Conservation (phyloP, 1,139 yeast genomes). For the Pichia sp. region DNA sequence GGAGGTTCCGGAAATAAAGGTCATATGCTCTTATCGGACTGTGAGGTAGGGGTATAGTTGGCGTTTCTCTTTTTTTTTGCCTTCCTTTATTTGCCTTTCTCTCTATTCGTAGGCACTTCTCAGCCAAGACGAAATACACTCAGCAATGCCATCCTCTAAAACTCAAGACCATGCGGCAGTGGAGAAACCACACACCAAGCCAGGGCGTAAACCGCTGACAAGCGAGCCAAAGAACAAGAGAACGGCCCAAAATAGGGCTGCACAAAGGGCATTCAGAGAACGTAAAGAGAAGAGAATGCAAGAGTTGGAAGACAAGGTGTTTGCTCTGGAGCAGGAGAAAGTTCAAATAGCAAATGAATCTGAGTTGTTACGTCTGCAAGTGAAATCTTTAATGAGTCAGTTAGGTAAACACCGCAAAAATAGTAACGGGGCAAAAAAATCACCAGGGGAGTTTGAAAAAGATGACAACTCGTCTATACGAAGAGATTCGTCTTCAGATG, state of each 20-base stretch:
- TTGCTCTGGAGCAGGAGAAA: constrained; percentile 65
- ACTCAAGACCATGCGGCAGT: constrained; percentile 17
- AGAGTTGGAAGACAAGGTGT: constrained; percentile 79
- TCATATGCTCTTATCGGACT: neutral
- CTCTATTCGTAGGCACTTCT: too few species aligned
- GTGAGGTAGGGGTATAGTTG: neutral
- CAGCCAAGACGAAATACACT: neutral
- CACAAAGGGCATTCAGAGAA: constrained; percentile 94
- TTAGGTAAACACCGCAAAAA: constrained; percentile 31
- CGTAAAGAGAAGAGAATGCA: constrained; percentile 84
- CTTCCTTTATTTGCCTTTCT: neutral
- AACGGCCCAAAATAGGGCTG: constrained; percentile 96
- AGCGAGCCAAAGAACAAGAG: constrained; percentile 82
- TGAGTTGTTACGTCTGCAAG: constrained; percentile 71
- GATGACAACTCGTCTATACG: constrained; percentile 5
- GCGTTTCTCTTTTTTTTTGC: neutral
- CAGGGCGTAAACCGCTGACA: constrained; percentile 73
- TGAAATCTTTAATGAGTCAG: constrained; percentile 68
- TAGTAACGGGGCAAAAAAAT: constrained; percentile 17
- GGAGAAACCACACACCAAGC: constrained; percentile 33
- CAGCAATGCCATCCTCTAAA: constrained; percentile 11
- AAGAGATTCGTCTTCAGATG: constrained; percentile 7
- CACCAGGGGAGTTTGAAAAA: neutral
- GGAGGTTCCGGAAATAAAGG: neutral
- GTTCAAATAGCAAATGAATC: constrained; percentile 58